Conservation (phyloP, 805 yeast genomes). For the Kodamaea lidongshanica region DNA sequence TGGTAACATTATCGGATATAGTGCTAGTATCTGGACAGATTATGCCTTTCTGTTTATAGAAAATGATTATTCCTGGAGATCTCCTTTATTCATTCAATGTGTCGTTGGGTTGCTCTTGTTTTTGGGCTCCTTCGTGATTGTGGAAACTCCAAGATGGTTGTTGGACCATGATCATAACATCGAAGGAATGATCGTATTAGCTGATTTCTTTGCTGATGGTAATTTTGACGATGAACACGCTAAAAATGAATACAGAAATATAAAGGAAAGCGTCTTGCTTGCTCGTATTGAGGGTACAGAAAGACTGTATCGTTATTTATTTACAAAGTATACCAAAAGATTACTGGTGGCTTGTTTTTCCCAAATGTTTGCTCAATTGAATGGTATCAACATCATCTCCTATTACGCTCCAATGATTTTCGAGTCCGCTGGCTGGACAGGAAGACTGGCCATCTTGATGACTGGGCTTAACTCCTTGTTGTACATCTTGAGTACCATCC, state of each 20-base stretch:
- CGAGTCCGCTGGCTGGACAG: slow-evolving; percentile 93
- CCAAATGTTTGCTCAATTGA: slow-evolving; percentile 87
- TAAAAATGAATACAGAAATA: slow-evolving; percentile 65
- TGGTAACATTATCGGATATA: slow-evolving; percentile 53
- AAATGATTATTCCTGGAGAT: slow-evolving; percentile 36
- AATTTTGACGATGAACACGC: slow-evolving; percentile 66
- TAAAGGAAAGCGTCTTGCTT: slow-evolving; percentile 72
- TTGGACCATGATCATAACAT: slow-evolving; percentile 46
- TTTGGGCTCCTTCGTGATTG: slow-evolving; percentile 36
- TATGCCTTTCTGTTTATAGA: slow-evolving; percentile 42
- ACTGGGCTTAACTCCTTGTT: slow-evolving; percentile 61
- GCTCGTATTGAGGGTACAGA: slow-evolving; percentile 77
- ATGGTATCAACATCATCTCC: slow-evolving; percentile 88
- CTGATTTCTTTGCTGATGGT: slow-evolving; percentile 76
- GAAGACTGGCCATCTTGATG: slow-evolving; percentile 82
- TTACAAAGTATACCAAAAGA: slow-evolving; percentile 67
- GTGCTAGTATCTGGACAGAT: slow-evolving; percentile 56
- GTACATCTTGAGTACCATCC: slow-evolving; percentile 54
- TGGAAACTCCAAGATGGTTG: slow-evolving; percentile 45
- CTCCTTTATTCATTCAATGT: slow-evolving; percentile 35
- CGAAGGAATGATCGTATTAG: slow-evolving; percentile 81
- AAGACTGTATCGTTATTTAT: slow-evolving; percentile 66
- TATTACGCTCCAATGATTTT: slow-evolving; percentile 92
- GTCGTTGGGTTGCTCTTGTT: slow-evolving; percentile 32
- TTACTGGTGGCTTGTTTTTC: slow-evolving; percentile 85